phyloP scores from a whole-genome alignment of 1,139 yeast genomes.

The Chernovozyma aurita region DNA sequence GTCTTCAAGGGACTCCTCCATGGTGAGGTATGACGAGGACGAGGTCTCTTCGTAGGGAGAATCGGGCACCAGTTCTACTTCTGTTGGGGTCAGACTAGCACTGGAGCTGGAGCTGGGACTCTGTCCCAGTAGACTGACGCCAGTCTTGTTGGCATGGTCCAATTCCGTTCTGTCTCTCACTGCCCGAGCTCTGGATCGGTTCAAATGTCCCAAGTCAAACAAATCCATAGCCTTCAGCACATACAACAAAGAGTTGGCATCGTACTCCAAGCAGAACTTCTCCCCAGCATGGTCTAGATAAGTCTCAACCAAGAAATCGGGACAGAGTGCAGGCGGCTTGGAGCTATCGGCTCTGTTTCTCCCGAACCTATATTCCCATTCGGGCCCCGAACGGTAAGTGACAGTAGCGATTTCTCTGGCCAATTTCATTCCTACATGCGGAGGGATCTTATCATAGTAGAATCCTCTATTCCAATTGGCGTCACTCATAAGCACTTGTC shows the following conservation, averaged over 20 bases:
- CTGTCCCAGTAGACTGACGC: no score
- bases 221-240: constrained; percentile 93
- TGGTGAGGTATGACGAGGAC: constrained; percentile 30
- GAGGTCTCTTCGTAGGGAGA: constrained; percentile 54
- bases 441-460: constrained; percentile 75
- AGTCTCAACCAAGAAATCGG: constrained; percentile 88
- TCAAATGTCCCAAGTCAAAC: constrained; percentile 67
- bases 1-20: constrained; percentile 57
- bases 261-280: constrained; percentile 86
- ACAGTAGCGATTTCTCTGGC: constrained; percentile 93
- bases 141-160: no score
- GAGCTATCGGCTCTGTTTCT: constrained; percentile 81
- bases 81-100: no score
- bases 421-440: constrained; percentile 91
- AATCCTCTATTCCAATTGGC: constrained; percentile 93
- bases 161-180: constrained; percentile 6
- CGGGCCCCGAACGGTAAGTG: constrained; percentile 93
- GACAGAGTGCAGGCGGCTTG: constrained; percentile 80
- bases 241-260: constrained; percentile 83
- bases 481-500: constrained; percentile 92
- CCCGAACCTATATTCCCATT: constrained; percentile 92
- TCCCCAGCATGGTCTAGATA: constrained; percentile 93
- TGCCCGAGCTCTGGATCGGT: constrained; percentile 38
- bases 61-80: constrained; percentile 31
- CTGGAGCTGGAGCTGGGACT: no score